Base-by-base conservation (phyloP, 345 rosid species). In the Erucastrum elatum region DNA sequence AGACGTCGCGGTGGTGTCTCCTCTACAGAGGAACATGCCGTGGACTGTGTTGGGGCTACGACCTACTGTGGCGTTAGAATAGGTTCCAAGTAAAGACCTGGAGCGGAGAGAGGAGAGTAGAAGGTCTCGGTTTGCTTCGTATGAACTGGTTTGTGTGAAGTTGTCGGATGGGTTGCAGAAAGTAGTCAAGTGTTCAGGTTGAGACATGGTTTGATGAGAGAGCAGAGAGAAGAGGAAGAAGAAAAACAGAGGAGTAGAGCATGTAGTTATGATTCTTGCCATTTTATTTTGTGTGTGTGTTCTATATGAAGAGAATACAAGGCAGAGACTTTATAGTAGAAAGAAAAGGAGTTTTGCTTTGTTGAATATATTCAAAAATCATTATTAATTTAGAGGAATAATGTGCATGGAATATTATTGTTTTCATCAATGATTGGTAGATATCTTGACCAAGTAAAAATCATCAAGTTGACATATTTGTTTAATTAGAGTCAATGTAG, bases 1-100 rank as follows among this genome's bases (percentile, higher is more conserved):
- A 9, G 49, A 15, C 4, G 51, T 16, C 2, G 30, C 3, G 16
- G 35, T n/a, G 44, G 64, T 67, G 61, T 85, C 85, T 2, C 85
- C 87, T 1, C 81, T 71, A 66, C 89, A 85, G 0, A 82, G 85
- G 53, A 82, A 86, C 75, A 80, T 81, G 16, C 82, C 82, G 30
- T 59, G 3, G 25, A 78, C 64, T 33, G n/a, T 78, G 31, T 78
- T 6, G 39, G 77, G 82, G 49, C n/a, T 66, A 7, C 68, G 63
- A 59, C 82, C 77, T 3, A 4, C n/a, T 21, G 73, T 72, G 53
- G 55, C 77, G 27, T 66, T 78, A 3, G 61, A 41, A 65, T 71
- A 78, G 49, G 72, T 58, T 65, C 69, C 72, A 1, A 72, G 77
- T 5, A 51, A 71, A 17, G 81, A 65, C 7, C 6, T 2, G 0